phyloP scores from a whole-genome alignment of 208 protist genomes.

The Porcisia hertigi region DNA sequence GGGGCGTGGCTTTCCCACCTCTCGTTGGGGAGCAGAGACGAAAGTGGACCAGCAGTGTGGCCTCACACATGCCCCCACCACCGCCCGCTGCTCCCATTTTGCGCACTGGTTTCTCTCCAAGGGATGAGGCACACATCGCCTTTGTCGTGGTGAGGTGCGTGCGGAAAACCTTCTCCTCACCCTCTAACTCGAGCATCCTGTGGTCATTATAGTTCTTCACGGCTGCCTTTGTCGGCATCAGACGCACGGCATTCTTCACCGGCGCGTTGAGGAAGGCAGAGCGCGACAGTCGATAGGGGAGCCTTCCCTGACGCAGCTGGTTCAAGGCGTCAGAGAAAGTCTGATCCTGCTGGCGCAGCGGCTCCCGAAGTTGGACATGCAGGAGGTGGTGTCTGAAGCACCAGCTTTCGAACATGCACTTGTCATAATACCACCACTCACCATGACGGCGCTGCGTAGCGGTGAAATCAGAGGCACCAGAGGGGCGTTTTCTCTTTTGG shows the following conservation, averaged over 20 bases:
- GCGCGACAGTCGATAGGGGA: slow-evolving; percentile 64
- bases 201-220: slow-evolving; percentile 73
- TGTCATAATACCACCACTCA: slow-evolving; percentile 39
- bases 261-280: slow-evolving; percentile 59
- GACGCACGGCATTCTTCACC: slow-evolving; percentile 61
- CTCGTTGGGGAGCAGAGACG: neutral
- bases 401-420: slow-evolving; percentile 68
- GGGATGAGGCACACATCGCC: neutral
- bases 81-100: neutral
- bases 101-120: neutral
- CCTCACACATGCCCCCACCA: neutral
- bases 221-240: slow-evolving; percentile 61
- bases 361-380: slow-evolving; percentile 59
- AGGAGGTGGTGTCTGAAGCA: slow-evolving; percentile 65
- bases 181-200: slow-evolving; percentile 69
- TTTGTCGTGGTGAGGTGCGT: slow-evolving; percentile 36
- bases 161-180: slow-evolving; percentile 44
- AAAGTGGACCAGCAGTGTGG: slow-evolving; percentile 24
- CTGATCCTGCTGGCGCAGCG: slow-evolving; percentile 52
- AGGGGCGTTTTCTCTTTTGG: neutral
- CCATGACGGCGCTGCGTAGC: neutral
- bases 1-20: neutral
- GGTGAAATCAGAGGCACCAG: neutral
- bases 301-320: slow-evolving; percentile 53
- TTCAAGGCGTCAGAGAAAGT: slow-evolving; percentile 70